phyloP scores from a whole-genome alignment of 805 yeast genomes.

The Wickerhamiella sorbophila region DNA sequence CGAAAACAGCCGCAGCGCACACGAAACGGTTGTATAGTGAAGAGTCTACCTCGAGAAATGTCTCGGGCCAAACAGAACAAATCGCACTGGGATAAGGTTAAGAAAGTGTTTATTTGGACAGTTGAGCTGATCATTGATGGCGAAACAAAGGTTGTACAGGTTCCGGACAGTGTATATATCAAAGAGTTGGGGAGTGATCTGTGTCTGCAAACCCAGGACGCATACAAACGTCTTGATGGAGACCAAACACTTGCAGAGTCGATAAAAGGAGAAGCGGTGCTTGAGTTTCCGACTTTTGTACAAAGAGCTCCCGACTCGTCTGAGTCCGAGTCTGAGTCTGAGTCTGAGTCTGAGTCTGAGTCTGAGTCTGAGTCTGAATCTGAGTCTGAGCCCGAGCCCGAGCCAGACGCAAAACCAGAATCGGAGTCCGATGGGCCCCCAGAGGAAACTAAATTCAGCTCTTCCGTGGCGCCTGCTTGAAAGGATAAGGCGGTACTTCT shows the following conservation, averaged over 20 bases:
- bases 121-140: constrained; percentile 32
- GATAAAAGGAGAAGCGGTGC: constrained; percentile 42
- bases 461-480: neutral
- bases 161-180: constrained; percentile 13
- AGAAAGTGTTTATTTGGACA: constrained; percentile 59
- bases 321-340: constrained; percentile 9
- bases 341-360: constrained; percentile 10
- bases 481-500: neutral
- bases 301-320: constrained; percentile 11
- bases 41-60: constrained; percentile 60
- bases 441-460: neutral
- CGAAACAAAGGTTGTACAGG: constrained; percentile 6
- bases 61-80: constrained; percentile 47
- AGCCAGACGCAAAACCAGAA: neutral
- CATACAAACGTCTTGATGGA: constrained; percentile 11
- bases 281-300: constrained; percentile 63
- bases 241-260: constrained; percentile 31
- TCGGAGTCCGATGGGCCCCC: neutral
- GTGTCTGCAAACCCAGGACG: constrained; percentile 14
- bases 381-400: neutral
- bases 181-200: constrained; percentile 4
- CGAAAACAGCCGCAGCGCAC: constrained; percentile 31
- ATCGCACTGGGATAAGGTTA: constrained; percentile 53
- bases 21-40: constrained; percentile 53
- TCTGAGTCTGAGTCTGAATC: constrained; percentile 7